These are phyloP conservation scores for Trypanosoma brucei DNA, from an alignment of 208 protist genomes.

Conservation along the genomic window DNA sequence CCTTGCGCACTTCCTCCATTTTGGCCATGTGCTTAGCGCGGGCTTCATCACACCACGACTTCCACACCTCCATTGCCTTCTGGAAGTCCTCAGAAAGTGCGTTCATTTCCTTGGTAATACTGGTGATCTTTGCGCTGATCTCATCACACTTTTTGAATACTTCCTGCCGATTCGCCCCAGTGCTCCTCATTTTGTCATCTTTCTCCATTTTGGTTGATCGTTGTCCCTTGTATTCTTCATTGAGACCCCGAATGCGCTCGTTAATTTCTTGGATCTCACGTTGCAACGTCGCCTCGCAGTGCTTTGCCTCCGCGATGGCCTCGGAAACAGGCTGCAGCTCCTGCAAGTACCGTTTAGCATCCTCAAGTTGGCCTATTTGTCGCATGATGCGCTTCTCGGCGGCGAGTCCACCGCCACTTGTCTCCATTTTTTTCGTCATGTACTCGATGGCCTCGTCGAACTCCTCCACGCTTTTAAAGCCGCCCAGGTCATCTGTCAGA, in stretches of 20 bases:
- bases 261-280: constrained; percentile 74
- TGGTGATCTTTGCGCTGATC: constrained; percentile 31
- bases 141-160: constrained; percentile 59
- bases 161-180: constrained; percentile 29
- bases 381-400: constrained; percentile 52
- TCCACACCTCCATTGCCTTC: constrained; percentile 40
- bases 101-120: constrained; percentile 55
- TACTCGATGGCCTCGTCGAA: constrained; percentile 68
- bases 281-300: constrained; percentile 62
- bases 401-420: constrained; percentile 51
- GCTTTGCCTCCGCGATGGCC: constrained; percentile 51
- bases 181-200: constrained; percentile 43
- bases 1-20: constrained; percentile 52
- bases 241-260: constrained; percentile 64
- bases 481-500: constrained; percentile 54
- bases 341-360: constrained; percentile 63
- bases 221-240: constrained; percentile 46
- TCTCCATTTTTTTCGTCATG: constrained; percentile 78
- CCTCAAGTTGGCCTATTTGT: constrained; percentile 54
- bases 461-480: constrained; percentile 54
- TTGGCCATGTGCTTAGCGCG: constrained; percentile 53
- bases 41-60: constrained; percentile 60
- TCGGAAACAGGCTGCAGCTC: constrained; percentile 63
- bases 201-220: constrained; percentile 32
- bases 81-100: constrained; percentile 33